Percentiles rank a stretch among this genome's conserved stretches.
Evolutionary conservation across 345 rosid species (phyloP).

Genomic region (Citrus medica): DNA sequence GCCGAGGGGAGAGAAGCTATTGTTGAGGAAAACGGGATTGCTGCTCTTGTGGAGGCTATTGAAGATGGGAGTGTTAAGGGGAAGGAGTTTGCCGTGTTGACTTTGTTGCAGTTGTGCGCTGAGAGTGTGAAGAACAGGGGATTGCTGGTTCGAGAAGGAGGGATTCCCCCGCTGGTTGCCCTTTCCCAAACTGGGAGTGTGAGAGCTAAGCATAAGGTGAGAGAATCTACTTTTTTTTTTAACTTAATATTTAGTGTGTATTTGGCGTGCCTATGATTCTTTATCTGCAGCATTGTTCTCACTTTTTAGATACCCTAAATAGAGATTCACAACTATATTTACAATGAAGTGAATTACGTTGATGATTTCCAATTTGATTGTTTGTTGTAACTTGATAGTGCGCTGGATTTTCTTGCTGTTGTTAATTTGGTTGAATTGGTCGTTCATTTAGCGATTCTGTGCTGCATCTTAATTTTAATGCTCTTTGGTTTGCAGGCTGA

Average conservation of each 20-base stretch:
- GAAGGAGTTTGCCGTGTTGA: constrained; percentile 81
- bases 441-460: not conserved
- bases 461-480: not conserved
- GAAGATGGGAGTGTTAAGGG: constrained; percentile 88
- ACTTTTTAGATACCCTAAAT: too few species aligned
- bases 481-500: constrained; percentile 67
- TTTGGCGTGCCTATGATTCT: not conserved
- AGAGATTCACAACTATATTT: too few species aligned
- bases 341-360: not conserved
- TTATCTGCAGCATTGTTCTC: not conserved
- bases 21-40: constrained; percentile 87
- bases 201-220: constrained; percentile 81
- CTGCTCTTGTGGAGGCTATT: constrained; percentile 83
- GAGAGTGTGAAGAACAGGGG: constrained; percentile 77
- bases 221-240: not conserved
- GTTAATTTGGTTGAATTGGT: not conserved
- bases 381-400: too few species aligned
- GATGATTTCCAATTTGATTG: not conserved
- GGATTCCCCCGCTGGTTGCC: constrained; percentile 94
- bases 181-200: constrained; percentile 77
- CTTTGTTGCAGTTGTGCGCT: constrained; percentile 74
- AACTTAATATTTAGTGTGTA: not conserved
- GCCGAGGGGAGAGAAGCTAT: constrained; percentile 74
- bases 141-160: constrained; percentile 94
- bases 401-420: not conserved